A percentile compares a stretch with the other conserved stretches of the same genome.
Evolutionary conservation across 2,329 filamentous ascomycete genomes (phyloP).

Genomic region (Didymella exigua): DNA sequence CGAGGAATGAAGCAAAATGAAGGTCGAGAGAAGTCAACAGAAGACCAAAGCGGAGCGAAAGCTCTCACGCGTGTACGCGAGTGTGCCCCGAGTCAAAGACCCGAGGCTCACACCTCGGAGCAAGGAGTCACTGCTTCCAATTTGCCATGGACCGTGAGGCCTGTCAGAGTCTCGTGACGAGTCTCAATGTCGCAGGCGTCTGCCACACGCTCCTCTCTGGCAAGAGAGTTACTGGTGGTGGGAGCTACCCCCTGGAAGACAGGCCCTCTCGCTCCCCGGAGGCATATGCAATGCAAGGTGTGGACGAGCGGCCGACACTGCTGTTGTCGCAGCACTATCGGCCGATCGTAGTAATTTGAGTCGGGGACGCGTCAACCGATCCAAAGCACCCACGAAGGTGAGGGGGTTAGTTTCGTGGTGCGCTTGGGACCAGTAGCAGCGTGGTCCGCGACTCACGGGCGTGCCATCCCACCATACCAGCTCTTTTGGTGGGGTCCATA

Average conservation of each 20-base stretch:
- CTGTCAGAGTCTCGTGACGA: slow-evolving; percentile 22
- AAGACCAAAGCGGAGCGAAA: slow-evolving; percentile 3
- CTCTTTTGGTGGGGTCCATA: slow-evolving; percentile 9
- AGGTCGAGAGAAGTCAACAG: slow-evolving; percentile 9
- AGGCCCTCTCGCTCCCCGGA: slow-evolving; percentile 24
- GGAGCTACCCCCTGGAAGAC: slow-evolving; percentile 27
- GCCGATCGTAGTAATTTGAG: slow-evolving; percentile 13
- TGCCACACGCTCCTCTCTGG: slow-evolving; percentile 30
- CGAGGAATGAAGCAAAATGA: neutral
- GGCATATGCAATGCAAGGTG: slow-evolving; percentile 14
- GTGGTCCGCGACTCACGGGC: slow-evolving; percentile 14
- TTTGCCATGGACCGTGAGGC: slow-evolving; percentile 29
- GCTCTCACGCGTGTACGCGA: slow-evolving; percentile 1
- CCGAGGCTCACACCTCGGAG: slow-evolving; percentile 9
- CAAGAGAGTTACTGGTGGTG: slow-evolving; percentile 29
- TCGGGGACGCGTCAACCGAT: slow-evolving; percentile 1
- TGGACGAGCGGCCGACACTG: slow-evolving; percentile 7
- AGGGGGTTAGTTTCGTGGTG: slow-evolving; percentile 12
- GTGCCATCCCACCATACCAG: slow-evolving; percentile 18
- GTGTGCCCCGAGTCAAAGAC: slow-evolving; percentile 3
- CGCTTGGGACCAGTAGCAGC: neutral
- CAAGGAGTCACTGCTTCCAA: slow-evolving; percentile 17
- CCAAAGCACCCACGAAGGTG: slow-evolving; percentile 10
- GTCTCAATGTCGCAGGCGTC: slow-evolving; percentile 34
- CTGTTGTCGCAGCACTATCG: neutral